These are phyloP conservation scores for Pythium biforme DNA, from an alignment of 352 stramenopile genomes.

Conservation along the genomic window DNA sequence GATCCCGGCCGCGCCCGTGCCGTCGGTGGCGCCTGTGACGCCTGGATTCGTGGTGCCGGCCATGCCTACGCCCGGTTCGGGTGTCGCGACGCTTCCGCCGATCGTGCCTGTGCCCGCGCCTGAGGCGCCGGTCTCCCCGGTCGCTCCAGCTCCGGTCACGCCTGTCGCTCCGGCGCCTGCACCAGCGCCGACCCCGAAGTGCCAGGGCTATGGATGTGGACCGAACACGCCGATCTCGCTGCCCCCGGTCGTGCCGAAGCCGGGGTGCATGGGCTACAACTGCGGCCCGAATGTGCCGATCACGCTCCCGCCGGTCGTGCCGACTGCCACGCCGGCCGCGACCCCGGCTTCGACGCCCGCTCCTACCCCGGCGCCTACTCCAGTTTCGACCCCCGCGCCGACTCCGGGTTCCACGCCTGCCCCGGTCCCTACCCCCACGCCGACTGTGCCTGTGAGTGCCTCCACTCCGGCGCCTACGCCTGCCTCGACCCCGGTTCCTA, in stretches of 20 bases:
- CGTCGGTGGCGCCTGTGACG: not conserved
- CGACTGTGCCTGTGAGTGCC: too few relatives aligned
- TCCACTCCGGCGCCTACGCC: not conserved
- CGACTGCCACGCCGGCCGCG: not conserved
- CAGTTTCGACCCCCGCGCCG: not conserved
- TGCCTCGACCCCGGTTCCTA: not conserved
- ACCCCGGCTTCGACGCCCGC: conserved; percentile 2
- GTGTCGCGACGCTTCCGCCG: conserved; percentile 2
- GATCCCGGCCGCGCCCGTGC: not conserved
- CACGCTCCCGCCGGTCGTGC: conserved; percentile 4
- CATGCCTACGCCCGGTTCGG: conserved; percentile 3
- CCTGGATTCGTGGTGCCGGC: not conserved
- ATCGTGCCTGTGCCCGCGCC: not conserved
- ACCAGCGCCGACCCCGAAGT: not conserved
- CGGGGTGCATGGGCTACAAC: not conserved
- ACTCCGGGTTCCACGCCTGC: not conserved
- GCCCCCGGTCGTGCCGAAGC: not conserved
- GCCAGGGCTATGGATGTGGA: conserved; percentile 2
- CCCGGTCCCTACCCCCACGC: not conserved
- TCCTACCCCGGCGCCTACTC: not conserved
- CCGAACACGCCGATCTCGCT: not conserved
- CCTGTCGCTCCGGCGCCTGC: not conserved
- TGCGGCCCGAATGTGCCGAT: conserved; percentile 10
- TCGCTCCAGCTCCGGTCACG: not conserved
- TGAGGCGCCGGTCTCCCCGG: not conserved